Evolutionary conservation across 495 filamentous ascomycete genomes (phyloP), one percentile per base, ranked within the genome.

Genomic region (Hypomontagnella submonticulosa): DNA sequence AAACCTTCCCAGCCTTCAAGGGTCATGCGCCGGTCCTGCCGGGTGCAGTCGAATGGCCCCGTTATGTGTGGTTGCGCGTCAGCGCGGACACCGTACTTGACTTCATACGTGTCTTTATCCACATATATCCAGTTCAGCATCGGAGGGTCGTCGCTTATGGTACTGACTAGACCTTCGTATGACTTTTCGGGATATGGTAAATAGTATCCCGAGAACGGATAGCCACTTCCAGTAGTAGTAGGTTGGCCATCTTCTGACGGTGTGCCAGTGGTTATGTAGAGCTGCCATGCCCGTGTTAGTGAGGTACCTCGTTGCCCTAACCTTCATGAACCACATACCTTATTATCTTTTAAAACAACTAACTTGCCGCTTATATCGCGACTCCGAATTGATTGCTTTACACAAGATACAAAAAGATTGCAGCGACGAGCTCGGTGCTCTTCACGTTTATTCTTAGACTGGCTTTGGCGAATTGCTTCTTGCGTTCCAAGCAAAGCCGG

Each of bases 91-190:
- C 84, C 85, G 57, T 87, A 84, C 55, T 83, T 82, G 13, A 88
- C 73, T 72, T 85, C 78, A 61, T 80, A 76, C 5, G 77, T 86
- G 59, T 84, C 80, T 61, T 80, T 78, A 76, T 87, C 84, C 56
- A 87, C 78, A 50, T 85, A 88, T 10, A 88, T 83, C 86, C 86
- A 88, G 75, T 88, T 87, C 15, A 88, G 75, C 76, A 83, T 80
- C 4, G 86, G 86, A 1, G 85, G 84, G 56, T 85, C 81, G 58
- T 86, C 84, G 6, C 76, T 73, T 51, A 87, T 84, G 16, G 81
- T 82, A 57, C 84, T 85, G 47, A 88, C 85, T 40, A 87, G 71
- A n/a, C 84, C 85, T 49, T 81, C 84, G 42, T 80, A 74, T 46
- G 76, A 73, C 19, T 84, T 80, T 18, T 75, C 77, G n/a, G 86